These are phyloP conservation scores for Boletus vinaceobasis DNA, from an alignment of 768 basidiomycete species.

Conservation along the genomic window DNA sequence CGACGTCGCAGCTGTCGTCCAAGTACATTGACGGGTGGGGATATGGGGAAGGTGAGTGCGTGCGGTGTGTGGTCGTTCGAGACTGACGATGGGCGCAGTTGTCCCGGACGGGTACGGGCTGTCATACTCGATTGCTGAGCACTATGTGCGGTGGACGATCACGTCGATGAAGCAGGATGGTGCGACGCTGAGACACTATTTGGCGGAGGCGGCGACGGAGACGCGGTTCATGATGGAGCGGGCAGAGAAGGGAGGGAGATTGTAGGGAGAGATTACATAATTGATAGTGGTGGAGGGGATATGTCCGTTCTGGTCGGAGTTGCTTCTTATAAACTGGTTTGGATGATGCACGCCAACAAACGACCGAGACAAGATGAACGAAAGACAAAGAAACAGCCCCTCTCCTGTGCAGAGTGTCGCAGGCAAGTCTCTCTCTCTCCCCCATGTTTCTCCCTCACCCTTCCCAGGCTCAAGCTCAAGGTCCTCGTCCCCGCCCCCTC, in stretches of 20 bases:
- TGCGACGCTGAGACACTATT: conserved; percentile 59
- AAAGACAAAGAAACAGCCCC: conserved; percentile 38
- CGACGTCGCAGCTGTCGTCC: conserved; percentile 83
- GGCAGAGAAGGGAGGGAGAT: conserved; percentile 27
- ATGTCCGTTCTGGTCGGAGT: conserved; percentile 28
- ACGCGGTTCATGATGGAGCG: conserved; percentile 72
- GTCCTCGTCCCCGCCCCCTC: conserved; percentile 26
- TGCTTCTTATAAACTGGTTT: conserved; percentile 4
- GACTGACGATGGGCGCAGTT: conserved; percentile 44
- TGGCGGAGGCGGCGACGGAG: conserved; percentile 80
- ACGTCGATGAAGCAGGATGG: conserved; percentile 62
- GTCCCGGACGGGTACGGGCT: conserved; percentile 91
- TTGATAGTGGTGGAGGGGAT: conserved; percentile 17
- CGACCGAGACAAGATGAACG: conserved; percentile 40
- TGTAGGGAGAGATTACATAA: conserved; percentile 21
- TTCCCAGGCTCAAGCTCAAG: conserved; percentile 50
- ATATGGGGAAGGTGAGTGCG: conserved; percentile 79
- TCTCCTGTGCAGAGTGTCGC: conserved; percentile 64
- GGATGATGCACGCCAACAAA: conserved; percentile 34
- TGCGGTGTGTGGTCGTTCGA: background rate
- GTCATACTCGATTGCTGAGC: conserved; percentile 83
- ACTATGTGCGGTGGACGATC: conserved; percentile 87
- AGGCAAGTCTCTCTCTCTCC: conserved; percentile 18
- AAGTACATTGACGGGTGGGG: conserved; percentile 93
- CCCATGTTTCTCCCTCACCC: background rate